These are phyloP conservation scores for Phytophthora megakarya DNA, from an alignment of 352 stramenopile genomes.

Conservation along the genomic window DNA sequence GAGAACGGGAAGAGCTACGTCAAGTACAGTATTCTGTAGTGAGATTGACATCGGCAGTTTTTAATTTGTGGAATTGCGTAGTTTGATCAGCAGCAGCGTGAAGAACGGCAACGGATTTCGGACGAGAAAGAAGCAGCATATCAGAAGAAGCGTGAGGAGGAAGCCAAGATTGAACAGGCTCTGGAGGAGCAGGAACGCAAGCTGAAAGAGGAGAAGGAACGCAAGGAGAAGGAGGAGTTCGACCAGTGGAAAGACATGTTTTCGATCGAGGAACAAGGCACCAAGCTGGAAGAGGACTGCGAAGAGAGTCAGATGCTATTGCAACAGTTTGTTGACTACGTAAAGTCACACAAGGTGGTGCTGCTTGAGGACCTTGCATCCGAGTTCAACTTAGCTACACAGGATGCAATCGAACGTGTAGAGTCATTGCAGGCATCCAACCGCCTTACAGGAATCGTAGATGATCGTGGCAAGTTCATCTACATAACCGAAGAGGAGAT, in stretches of 20 bases:
- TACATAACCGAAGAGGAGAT: conserved; percentile 83
- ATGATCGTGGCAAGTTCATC: conserved; percentile 85
- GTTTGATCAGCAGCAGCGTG: conserved; percentile 73
- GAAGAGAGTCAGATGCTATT: conserved; percentile 68
- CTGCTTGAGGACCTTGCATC: conserved; percentile 73
- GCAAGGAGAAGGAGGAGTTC: conserved; percentile 76
- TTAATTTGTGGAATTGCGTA: conserved; percentile 26
- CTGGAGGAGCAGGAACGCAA: conserved; percentile 54
- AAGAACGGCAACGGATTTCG: conserved; percentile 54
- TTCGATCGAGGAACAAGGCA: conserved; percentile 66
- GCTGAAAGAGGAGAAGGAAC: conserved; percentile 53
- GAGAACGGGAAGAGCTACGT: conserved; percentile 76
- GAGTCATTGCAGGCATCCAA: conserved; percentile 57
- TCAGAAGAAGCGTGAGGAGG: conserved; percentile 66
- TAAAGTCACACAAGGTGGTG: conserved; percentile 79
- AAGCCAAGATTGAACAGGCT: conserved; percentile 50
- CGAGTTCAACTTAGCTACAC: conserved; percentile 68
- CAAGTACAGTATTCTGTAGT: conserved; percentile 32
- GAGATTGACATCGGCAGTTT: too few species aligned
- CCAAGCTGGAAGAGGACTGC: conserved; percentile 54
- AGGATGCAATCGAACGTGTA: conserved; percentile 71
- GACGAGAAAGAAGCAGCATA: conserved; percentile 68
- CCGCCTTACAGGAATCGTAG: conserved; percentile 72
- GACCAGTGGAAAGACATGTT: conserved; percentile 83
- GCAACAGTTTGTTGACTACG: conserved; percentile 76